phyloP scores from a whole-genome alignment of 1,139 yeast genomes.

The Diutina neorugosa region DNA sequence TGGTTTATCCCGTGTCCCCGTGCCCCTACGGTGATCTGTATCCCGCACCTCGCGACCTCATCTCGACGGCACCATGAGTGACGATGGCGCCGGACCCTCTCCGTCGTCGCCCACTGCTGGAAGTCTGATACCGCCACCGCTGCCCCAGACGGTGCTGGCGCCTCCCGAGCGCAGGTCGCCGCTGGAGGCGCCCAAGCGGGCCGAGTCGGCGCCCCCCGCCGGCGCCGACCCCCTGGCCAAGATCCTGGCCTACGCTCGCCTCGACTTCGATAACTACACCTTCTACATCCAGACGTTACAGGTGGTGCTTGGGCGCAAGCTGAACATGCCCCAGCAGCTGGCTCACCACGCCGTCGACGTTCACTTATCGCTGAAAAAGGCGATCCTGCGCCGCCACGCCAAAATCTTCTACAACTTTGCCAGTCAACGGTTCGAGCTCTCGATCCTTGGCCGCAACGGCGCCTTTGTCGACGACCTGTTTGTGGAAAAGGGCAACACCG shows the following conservation, averaged over 20 bases:
- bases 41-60: not conserved
- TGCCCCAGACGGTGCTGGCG: not conserved
- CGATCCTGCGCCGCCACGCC: conserved; percentile 87
- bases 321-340: conserved; percentile 45
- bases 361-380: conserved; percentile 81
- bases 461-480: conserved; percentile 88
- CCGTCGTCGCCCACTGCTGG: not conserved
- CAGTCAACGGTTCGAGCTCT: conserved; percentile 80
- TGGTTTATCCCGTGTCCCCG: not conserved
- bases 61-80: not conserved
- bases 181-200: conserved; percentile 3
- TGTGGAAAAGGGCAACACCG: conserved; percentile 81
- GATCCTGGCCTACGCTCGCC: conserved; percentile 86
- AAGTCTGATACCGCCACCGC: not conserved
- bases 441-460: conserved; percentile 88
- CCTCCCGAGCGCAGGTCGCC: not conserved
- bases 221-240: conserved; percentile 2
- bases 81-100: not conserved
- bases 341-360: conserved; percentile 67
- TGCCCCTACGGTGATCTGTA: not conserved
- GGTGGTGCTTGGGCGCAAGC: conserved; percentile 80
- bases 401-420: conserved; percentile 93
- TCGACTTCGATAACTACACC: conserved; percentile 85
- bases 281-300: conserved; percentile 94
- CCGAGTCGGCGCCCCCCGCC: conserved; percentile 1